Percentiles rank a stretch among this genome's conserved stretches.
Evolutionary conservation across 2,329 filamentous ascomycete species (phyloP).

Genomic region (Chrysoporthe austroafricana): DNA sequence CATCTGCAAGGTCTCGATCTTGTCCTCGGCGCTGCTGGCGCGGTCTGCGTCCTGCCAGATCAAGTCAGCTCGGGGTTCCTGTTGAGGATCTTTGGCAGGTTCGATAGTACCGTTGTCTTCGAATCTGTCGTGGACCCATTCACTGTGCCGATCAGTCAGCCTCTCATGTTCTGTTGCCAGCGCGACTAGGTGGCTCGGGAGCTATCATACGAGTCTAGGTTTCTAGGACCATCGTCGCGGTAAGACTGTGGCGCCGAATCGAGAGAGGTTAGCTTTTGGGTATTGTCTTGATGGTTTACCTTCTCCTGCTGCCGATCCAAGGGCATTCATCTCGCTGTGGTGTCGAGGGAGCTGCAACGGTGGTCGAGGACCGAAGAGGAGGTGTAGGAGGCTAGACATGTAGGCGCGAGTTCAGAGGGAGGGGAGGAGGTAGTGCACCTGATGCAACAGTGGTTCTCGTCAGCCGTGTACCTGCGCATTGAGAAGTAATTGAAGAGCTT

Average conservation of each 20-base stretch:
- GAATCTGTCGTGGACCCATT: constrained; percentile 94
- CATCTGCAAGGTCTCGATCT: constrained; percentile 23
- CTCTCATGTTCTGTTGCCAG: constrained; percentile 10
- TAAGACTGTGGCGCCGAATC: constrained; percentile 57
- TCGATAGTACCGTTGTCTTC: constrained; percentile 66
- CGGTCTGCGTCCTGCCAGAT: constrained; percentile 30
- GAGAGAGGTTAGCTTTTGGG: constrained; percentile 48
- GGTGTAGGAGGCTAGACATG: constrained; percentile 20
- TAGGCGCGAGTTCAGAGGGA: constrained; percentile 34
- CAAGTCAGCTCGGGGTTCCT: constrained; percentile 13
- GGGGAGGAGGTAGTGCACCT: constrained; percentile 36
- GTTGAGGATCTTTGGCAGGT: neutral
- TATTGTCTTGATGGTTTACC: constrained; percentile 40
- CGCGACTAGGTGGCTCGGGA: constrained; percentile 6
- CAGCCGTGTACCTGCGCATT: constrained; percentile 5
- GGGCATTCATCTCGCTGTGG: constrained; percentile 34
- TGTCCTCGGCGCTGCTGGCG: constrained; percentile 29
- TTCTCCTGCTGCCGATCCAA: constrained; percentile 37
- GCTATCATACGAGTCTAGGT: constrained; percentile 68
- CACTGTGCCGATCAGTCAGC: constrained; percentile 53
- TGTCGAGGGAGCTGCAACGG: constrained; percentile 37
- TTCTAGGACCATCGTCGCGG: constrained; percentile 64
- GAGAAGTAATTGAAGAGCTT: constrained; percentile 11
- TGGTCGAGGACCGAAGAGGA: constrained; percentile 38
- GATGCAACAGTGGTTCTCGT: constrained; percentile 25